These are phyloP conservation scores for Fusarium ramigenum DNA, from an alignment of 2,329 filamentous ascomycete species.

Conservation along the genomic window DNA sequence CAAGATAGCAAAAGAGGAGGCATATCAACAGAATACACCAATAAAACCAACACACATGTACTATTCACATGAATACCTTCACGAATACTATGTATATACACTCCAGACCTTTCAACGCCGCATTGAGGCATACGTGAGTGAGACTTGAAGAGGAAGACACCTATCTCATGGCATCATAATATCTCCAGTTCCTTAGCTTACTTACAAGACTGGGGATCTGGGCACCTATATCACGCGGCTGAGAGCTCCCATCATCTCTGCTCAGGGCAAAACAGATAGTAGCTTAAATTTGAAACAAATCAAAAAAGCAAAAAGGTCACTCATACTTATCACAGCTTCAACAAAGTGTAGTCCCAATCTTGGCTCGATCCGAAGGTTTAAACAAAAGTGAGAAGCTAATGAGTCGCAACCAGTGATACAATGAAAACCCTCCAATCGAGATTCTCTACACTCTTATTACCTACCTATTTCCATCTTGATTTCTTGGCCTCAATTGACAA, in stretches of 20 bases:
- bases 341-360: not conserved
- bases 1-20: not conserved
- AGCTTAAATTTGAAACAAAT: not conserved
- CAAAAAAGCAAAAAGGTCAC: not conserved
- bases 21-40: too few species aligned
- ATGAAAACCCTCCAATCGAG: not conserved
- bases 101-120: not conserved
- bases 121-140: not conserved
- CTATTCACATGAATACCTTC: not conserved
- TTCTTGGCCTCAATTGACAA: not conserved
- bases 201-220: not conserved
- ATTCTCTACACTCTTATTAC: not conserved
- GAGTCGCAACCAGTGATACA: not conserved
- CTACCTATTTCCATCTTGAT: not conserved
- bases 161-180: not conserved
- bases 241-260: not conserved
- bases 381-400: not conserved
- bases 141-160: not conserved
- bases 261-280: not conserved
- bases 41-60: not conserved
- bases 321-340: not conserved
- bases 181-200: not conserved
- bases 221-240: not conserved
- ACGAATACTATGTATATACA: not conserved
- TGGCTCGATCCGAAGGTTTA: not conserved